Percentiles rank a stretch among this genome's conserved stretches.
Evolutionary conservation across 257 asterid genomes (phyloP).

Genomic region (Solanum rostratum): DNA sequence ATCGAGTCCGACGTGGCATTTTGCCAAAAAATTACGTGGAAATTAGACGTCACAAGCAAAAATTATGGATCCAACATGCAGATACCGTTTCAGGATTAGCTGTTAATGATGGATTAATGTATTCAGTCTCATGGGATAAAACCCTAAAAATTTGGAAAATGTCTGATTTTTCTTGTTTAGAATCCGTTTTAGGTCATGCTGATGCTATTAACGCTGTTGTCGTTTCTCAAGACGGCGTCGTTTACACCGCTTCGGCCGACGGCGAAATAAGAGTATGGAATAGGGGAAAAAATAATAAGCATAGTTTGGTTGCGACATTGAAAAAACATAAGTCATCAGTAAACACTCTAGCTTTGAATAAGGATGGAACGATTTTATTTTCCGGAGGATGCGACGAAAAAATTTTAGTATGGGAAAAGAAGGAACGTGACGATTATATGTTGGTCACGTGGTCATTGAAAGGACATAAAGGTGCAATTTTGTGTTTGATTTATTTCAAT

Average conservation of each 20-base stretch:
- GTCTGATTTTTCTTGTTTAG: conserved; percentile 72
- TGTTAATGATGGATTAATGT: conserved; percentile 35
- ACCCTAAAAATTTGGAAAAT: conserved; percentile 70
- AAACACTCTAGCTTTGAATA: conserved; percentile 42
- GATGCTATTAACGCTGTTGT: conserved; percentile 64
- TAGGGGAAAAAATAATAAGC: conserved; percentile 15
- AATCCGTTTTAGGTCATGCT: conserved; percentile 73
- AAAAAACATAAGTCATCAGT: conserved; percentile 61
- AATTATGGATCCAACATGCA: conserved; percentile 87
- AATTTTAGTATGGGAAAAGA: conserved; percentile 49
- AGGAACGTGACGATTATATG: conserved; percentile 18
- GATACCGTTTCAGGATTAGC: conserved; percentile 80
- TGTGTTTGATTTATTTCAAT: conserved; percentile 47
- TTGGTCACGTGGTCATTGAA: conserved; percentile 29
- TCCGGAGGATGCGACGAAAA: conserved; percentile 80
- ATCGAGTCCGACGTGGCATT: conserved; percentile 64
- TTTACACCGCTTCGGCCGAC: conserved; percentile 70
- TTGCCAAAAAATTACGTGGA: conserved; percentile 74
- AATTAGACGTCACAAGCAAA: conserved; percentile 62
- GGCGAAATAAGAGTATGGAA: conserved; percentile 77
- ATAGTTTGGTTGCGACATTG: conserved; percentile 35
- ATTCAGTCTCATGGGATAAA: conserved; percentile 95
- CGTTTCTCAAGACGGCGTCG: conserved; percentile 23
- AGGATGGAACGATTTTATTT: conserved; percentile 37
- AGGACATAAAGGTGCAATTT: conserved; percentile 62